Percentiles rank a stretch among this genome's conserved stretches.
These are phyloP conservation scores for Senna siamea DNA, from an alignment of 306 rosid species.

Conservation along the genomic window DNA sequence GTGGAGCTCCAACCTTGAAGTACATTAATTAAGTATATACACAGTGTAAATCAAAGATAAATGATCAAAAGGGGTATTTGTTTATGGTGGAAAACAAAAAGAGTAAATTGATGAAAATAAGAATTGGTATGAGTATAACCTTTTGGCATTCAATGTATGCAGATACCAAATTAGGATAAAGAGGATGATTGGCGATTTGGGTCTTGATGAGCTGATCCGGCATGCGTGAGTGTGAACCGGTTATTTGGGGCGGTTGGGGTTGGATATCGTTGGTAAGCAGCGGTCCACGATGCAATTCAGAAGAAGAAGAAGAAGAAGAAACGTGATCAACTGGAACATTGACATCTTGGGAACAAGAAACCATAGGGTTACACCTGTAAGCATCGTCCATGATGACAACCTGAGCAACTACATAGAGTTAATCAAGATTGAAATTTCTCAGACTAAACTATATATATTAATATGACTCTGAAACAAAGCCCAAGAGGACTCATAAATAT, in stretches of 20 bases:
- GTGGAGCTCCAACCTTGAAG: constrained; percentile 82
- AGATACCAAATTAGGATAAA: constrained; percentile 64
- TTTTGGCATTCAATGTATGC: constrained; percentile 78
- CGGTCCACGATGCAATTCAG: constrained; percentile 43
- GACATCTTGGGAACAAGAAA: constrained; percentile 32
- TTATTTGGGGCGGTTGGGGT: constrained; percentile 31
- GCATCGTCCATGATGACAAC: constrained; percentile 37
- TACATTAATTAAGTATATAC: not conserved
- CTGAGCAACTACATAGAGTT: not conserved
- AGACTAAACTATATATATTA: too few relatives aligned
- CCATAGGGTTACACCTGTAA: constrained; percentile 29
- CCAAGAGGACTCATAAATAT: too few relatives aligned
- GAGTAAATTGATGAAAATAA: too few relatives aligned
- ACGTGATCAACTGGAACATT: constrained; percentile 25
- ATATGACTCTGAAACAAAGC: too few relatives aligned
- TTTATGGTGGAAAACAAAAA: too few relatives aligned
- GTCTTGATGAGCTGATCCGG: constrained; percentile 58
- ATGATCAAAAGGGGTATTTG: too few relatives aligned
- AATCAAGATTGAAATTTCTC: not conserved
- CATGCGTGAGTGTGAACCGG: too few relatives aligned
- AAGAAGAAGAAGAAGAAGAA: not conserved
- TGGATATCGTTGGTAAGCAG: constrained; percentile 34
- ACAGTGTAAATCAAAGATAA: too few relatives aligned
- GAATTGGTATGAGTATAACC: too few relatives aligned
- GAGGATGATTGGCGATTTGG: constrained; percentile 82